Conservation (phyloP, 2,329 filamentous ascomycete genomes). For the Fonsecaea pedrosoi region DNA sequence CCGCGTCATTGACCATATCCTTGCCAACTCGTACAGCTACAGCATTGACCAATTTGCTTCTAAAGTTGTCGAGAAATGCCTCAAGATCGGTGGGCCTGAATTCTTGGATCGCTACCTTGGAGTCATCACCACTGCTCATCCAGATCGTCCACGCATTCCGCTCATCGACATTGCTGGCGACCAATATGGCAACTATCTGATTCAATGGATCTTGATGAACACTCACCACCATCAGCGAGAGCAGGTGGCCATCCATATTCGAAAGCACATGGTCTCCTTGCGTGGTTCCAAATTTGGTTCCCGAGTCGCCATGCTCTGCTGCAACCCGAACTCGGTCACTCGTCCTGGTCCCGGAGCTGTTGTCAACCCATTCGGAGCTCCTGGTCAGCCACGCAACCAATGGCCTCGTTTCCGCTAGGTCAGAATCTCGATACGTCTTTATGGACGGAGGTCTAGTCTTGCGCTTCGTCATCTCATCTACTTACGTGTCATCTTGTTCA, state of each 20-base stretch:
- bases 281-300: slow-evolving; percentile 98
- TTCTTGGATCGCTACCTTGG: slow-evolving; percentile 93
- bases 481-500: slow-evolving; percentile 38
- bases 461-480: slow-evolving; percentile 36
- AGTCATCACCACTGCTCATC: slow-evolving; percentile 87
- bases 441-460: slow-evolving; percentile 8
- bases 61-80: slow-evolving; percentile 98
- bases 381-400: slow-evolving; percentile 58
- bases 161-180: slow-evolving; percentile 97
- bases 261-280: slow-evolving; percentile 99
- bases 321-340: slow-evolving; percentile 87
- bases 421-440: slow-evolving; percentile 9
- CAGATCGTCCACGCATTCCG: slow-evolving; percentile 91
- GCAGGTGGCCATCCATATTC: slow-evolving; percentile 89
- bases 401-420: slow-evolving; percentile 63
- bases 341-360: slow-evolving; percentile 82
- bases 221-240: slow-evolving; percentile 87
- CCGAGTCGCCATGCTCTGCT: slow-evolving; percentile 97
- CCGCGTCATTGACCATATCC: slow-evolving; percentile 92
- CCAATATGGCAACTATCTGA: slow-evolving; percentile 97
- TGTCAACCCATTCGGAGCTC: slow-evolving; percentile 65
- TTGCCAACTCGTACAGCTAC: slow-evolving; percentile 91
- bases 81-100: slow-evolving; percentile 91
- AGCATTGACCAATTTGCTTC: slow-evolving; percentile 99
- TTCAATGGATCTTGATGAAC: slow-evolving; percentile 95